phyloP scores from a whole-genome alignment of 768 basidiomycete genomes.

The Calocybe cyanea region DNA sequence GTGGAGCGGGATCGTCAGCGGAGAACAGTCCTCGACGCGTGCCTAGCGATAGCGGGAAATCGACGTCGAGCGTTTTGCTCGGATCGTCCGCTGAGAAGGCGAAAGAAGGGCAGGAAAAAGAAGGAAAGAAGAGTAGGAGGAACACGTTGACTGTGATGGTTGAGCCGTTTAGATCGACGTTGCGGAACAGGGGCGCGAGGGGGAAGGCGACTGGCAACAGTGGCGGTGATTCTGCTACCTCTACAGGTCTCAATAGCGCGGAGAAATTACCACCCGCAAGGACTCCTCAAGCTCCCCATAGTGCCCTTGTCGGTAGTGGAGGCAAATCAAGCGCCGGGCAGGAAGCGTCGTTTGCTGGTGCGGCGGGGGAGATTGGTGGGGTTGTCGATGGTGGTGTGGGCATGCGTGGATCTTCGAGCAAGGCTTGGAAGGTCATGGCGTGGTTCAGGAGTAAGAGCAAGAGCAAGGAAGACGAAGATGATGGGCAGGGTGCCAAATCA shows the following conservation, averaged over 20 bases:
- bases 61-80: slow-evolving; percentile 21
- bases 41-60: slow-evolving; percentile 34
- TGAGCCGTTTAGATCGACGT: slow-evolving; percentile 63
- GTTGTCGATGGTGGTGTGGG: slow-evolving; percentile 21
- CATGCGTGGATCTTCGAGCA: slow-evolving; percentile 73
- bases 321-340: slow-evolving; percentile 12
- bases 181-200: slow-evolving; percentile 37
- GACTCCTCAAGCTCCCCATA: slow-evolving; percentile 8
- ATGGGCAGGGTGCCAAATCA: slow-evolving; percentile 9
- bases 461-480: slow-evolving; percentile 20
- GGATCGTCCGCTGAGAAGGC: slow-evolving; percentile 20
- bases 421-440: slow-evolving; percentile 95
- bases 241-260: not conserved
- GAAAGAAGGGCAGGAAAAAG: slow-evolving; percentile 11
- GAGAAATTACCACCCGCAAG: slow-evolving; percentile 2
- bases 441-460: slow-evolving; percentile 89
- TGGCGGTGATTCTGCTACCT: slow-evolving; percentile 6
- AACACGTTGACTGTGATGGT: slow-evolving; percentile 89
- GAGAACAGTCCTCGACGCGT: slow-evolving; percentile 22
- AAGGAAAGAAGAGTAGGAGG: slow-evolving; percentile 58
- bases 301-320: slow-evolving; percentile 7
- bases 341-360: slow-evolving; percentile 14
- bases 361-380: slow-evolving; percentile 27
- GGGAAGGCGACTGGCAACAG: slow-evolving; percentile 29
- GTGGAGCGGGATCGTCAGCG: slow-evolving; percentile 16